A percentile compares a stretch with the other conserved stretches of the same genome.
These are phyloP conservation scores for Pilatotrama ljubarskyi DNA, from an alignment of 768 basidiomycete species.

Conservation along the genomic window DNA sequence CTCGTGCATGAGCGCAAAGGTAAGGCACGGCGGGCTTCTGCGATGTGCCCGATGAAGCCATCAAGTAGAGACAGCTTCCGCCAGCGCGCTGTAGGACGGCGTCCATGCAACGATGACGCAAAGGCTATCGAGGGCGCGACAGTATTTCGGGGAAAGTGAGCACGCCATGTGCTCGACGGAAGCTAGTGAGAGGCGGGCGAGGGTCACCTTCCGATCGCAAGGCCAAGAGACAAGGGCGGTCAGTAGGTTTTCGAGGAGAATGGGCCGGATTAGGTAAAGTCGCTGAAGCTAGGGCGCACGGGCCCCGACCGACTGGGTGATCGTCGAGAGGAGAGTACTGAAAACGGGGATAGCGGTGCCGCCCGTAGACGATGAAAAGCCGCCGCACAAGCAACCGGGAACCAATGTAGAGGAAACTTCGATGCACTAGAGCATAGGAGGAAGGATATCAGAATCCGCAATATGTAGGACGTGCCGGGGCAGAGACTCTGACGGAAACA, in stretches of 20 bases:
- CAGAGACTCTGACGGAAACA: neutral
- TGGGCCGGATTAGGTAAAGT: constrained; percentile 16
- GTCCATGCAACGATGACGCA: constrained; percentile 3
- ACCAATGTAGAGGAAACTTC: constrained; percentile 15
- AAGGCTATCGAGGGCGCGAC: neutral
- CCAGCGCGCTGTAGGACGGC: neutral
- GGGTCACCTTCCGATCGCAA: neutral
- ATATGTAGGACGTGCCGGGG: neutral
- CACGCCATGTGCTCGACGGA: constrained; percentile 3
- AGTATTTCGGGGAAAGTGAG: constrained; percentile 4
- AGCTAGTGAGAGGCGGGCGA: neutral
- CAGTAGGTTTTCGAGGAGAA: constrained; percentile 11
- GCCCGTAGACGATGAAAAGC: neutral
- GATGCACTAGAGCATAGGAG: neutral
- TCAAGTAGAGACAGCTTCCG: neutral
- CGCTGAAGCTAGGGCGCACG: neutral
- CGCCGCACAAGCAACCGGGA: neutral
- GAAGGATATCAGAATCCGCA: neutral
- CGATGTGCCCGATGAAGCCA: neutral
- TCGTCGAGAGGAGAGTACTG: neutral
- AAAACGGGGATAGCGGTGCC: constrained; percentile 13
- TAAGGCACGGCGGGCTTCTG: constrained; percentile 3
- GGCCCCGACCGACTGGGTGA: neutral
- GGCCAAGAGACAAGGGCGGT: neutral
- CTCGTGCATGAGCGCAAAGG: constrained; percentile 9